phyloP scores from a whole-genome alignment of 2,329 filamentous ascomycete species.

The Cryphonectria radicalis region DNA sequence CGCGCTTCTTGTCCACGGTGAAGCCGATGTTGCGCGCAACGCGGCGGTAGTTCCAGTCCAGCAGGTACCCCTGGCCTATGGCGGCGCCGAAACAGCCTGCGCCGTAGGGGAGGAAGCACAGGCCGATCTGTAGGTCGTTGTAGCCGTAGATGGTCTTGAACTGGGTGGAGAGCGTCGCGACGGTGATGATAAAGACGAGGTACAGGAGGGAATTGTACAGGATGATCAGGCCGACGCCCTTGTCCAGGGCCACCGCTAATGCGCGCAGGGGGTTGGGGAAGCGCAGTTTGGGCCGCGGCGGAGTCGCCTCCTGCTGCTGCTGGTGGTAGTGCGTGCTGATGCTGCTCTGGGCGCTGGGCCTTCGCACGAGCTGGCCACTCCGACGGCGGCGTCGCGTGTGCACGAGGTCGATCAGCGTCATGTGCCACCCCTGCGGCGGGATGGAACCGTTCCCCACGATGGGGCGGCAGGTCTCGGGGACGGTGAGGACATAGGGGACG shows the following conservation, averaged over 20 bases:
- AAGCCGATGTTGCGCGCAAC: conserved; percentile 66
- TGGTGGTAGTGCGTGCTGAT: not conserved
- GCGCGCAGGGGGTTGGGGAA: conserved; percentile 63
- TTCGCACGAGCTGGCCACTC: not conserved
- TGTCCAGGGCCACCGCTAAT: conserved; percentile 58
- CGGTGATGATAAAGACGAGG: conserved; percentile 58
- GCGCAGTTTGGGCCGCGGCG: conserved; percentile 43
- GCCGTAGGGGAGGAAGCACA: conserved; percentile 61
- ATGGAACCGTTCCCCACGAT: conserved; percentile 68
- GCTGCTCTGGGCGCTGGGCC: conserved; percentile 4
- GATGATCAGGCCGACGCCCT: conserved; percentile 59
- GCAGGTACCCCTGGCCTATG: conserved; percentile 59
- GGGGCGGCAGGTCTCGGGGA: conserved; percentile 64
- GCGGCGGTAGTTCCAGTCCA: conserved; percentile 73
- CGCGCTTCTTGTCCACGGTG: conserved; percentile 61
- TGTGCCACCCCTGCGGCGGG: conserved; percentile 61
- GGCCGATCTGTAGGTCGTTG: conserved; percentile 54
- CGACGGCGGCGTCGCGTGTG: conserved; percentile 32
- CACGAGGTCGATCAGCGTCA: conserved; percentile 57
- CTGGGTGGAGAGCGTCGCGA: conserved; percentile 57
- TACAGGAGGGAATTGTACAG: conserved; percentile 59
- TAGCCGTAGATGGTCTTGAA: conserved; percentile 57
- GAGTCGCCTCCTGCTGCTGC: not conserved
- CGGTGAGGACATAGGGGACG: conserved; percentile 56
- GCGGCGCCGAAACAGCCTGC: conserved; percentile 54